Conservation (phyloP, 208 protist genomes). For the Acanthamoeba healyi region DNA sequence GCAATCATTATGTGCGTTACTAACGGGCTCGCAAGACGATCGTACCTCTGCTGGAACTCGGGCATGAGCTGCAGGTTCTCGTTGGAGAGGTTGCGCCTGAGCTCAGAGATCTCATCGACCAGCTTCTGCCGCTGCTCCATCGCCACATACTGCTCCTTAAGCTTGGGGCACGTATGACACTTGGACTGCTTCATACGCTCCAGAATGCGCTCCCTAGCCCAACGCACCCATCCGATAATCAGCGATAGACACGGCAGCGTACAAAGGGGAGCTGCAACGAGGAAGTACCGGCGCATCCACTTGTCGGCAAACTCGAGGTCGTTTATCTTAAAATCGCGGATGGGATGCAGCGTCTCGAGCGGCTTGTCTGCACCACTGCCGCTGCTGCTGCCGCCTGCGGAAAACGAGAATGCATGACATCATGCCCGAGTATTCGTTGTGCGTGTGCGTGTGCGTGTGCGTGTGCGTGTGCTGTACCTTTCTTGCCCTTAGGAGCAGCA, state of each 20-base stretch:
- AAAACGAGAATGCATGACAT: no score
- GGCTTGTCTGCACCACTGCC: slow-evolving; percentile 66
- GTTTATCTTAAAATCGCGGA: slow-evolving; percentile 85
- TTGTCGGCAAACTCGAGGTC: slow-evolving; percentile 84
- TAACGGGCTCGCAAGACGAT: no score
- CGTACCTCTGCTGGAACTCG: slow-evolving; percentile 83
- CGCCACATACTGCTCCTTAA: slow-evolving; percentile 77
- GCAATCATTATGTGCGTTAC: no score
- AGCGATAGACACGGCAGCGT: background rate
- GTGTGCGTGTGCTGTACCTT: background rate
- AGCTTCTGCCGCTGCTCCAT: slow-evolving; percentile 54
- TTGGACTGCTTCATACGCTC: slow-evolving; percentile 74
- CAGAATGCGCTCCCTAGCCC: slow-evolving; percentile 11
- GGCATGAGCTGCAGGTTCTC: slow-evolving; percentile 87
- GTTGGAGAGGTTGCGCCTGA: slow-evolving; percentile 29
- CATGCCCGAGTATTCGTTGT: background rate
- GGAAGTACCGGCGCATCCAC: slow-evolving; percentile 32
- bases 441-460: background rate
- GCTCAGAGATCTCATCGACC: slow-evolving; percentile 31
- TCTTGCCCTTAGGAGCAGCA: background rate
- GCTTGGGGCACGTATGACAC: slow-evolving; percentile 81
- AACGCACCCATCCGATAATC: background rate
- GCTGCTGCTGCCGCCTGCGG: background rate
- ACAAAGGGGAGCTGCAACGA: background rate
- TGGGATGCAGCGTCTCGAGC: slow-evolving; percentile 79